Conservation (phyloP, 2,329 filamentous ascomycete genomes). For the Coccinonectria pachysandricola region DNA sequence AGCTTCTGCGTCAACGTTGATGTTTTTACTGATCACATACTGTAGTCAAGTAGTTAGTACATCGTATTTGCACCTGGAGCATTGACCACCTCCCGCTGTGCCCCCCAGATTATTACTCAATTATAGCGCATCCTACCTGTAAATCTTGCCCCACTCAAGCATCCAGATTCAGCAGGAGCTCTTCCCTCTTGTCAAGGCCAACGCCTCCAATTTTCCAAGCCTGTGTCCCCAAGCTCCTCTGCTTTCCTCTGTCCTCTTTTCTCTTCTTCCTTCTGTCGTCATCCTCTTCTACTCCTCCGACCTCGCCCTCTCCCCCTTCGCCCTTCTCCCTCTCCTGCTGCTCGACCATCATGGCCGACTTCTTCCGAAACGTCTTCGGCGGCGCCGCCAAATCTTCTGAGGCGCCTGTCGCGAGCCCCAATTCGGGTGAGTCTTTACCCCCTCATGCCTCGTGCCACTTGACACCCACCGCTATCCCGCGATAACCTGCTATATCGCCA, state of each 20-base stretch:
- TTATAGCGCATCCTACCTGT: too few relatives aligned
- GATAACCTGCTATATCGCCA: conserved; percentile 1
- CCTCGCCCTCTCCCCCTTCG: conserved; percentile 7
- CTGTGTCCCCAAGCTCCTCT: conserved; percentile 11
- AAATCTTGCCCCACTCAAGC: conserved; percentile 11
- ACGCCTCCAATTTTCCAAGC: conserved; percentile 17
- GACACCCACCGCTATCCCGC: not conserved
- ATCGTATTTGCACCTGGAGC: too few relatives aligned
- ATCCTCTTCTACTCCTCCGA: conserved; percentile 2
- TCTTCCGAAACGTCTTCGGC: conserved; percentile 61
- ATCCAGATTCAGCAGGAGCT: conserved; percentile 15
- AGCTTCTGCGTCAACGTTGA: too few relatives aligned
- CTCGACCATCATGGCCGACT: conserved; percentile 44
- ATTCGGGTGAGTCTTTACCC: conserved; percentile 49
- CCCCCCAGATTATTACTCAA: conserved; percentile 17
- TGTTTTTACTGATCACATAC: too few relatives aligned
- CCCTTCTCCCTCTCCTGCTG: conserved; percentile 14
- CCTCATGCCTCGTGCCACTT: conserved; percentile 1
- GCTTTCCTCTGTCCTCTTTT: conserved; percentile 4
- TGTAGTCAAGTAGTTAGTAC: too few relatives aligned
- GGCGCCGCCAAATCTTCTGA: conserved; percentile 50
- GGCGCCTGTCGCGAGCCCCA: conserved; percentile 32
- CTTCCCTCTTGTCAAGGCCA: conserved; percentile 9
- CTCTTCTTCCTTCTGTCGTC: conserved; percentile 8
- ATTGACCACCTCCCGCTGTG: too few relatives aligned